phyloP scores from a whole-genome alignment of 768 basidiomycete species.

The Suillus discolor region DNA sequence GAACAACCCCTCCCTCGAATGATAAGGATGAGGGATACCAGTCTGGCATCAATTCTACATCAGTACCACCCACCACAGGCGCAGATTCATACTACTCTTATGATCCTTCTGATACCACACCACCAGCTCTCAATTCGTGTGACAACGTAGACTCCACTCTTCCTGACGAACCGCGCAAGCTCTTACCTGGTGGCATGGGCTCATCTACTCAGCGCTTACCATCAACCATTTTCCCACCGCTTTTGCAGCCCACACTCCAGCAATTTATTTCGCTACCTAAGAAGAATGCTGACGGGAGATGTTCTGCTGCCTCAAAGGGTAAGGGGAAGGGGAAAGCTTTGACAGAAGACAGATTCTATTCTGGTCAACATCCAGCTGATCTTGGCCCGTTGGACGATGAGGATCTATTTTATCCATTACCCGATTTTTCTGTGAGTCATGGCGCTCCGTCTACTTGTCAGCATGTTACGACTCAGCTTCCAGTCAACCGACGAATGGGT shows the following conservation, averaged over 20 bases:
- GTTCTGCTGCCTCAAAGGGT: constrained; percentile 17
- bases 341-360: background rate
- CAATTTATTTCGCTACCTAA: background rate
- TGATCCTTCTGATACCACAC: constrained; percentile 12
- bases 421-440: background rate
- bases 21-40: background rate
- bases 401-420: background rate
- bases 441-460: background rate
- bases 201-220: constrained; percentile 16
- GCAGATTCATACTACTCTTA: background rate
- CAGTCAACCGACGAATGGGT: constrained; percentile 27
- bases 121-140: background rate
- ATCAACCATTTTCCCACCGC: constrained; percentile 14
- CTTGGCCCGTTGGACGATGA: background rate
- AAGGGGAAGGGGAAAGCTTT: constrained; percentile 20
- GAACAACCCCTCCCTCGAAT: background rate
- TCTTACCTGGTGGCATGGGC: background rate
- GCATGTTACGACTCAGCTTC: background rate
- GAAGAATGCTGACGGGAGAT: constrained; percentile 4
- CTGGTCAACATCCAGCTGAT: background rate
- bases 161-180: constrained; percentile 12
- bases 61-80: background rate
- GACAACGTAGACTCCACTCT: constrained; percentile 18
- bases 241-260: constrained; percentile 16
- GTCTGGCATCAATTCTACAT: background rate